Conservation (phyloP, 176 grass and related monocot genomes). For the Eremochloa ophiuroides region DNA sequence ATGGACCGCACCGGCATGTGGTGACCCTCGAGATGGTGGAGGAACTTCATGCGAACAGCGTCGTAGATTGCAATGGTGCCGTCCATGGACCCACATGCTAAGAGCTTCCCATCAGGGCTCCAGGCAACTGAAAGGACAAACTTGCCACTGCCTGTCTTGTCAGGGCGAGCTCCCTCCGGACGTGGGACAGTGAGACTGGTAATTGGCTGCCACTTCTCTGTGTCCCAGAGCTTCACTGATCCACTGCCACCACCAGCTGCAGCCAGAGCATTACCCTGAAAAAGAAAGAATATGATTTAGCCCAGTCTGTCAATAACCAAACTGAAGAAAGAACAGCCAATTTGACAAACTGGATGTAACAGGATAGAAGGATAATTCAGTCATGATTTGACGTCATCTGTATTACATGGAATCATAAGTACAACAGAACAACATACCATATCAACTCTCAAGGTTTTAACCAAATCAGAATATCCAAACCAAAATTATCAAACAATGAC, state of each 20-base stretch:
- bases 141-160: slow-evolving; percentile 64
- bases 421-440: neutral
- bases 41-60: slow-evolving; percentile 64
- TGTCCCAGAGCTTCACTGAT: slow-evolving; percentile 84
- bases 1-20: slow-evolving; percentile 86
- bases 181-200: slow-evolving; percentile 60
- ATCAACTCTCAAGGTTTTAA: neutral
- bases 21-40: slow-evolving; percentile 90
- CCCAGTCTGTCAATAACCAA: neutral
- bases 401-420: neutral
- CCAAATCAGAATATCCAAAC: neutral
- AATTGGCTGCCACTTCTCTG: slow-evolving; percentile 64
- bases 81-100: slow-evolving; percentile 84
- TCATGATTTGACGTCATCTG: neutral
- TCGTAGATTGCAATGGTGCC: slow-evolving; percentile 77
- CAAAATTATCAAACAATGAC: neutral
- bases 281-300: neutral
- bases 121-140: slow-evolving; percentile 85
- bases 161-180: slow-evolving; percentile 61
- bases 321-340: neutral
- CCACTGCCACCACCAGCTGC: slow-evolving; percentile 88
- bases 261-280: slow-evolving; percentile 73
- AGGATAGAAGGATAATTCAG: neutral
- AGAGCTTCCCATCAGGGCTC: slow-evolving; percentile 76
- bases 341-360: neutral